phyloP scores from a whole-genome alignment of 192 early-diverging fungal species.

The Radiomyces spectabilis region DNA sequence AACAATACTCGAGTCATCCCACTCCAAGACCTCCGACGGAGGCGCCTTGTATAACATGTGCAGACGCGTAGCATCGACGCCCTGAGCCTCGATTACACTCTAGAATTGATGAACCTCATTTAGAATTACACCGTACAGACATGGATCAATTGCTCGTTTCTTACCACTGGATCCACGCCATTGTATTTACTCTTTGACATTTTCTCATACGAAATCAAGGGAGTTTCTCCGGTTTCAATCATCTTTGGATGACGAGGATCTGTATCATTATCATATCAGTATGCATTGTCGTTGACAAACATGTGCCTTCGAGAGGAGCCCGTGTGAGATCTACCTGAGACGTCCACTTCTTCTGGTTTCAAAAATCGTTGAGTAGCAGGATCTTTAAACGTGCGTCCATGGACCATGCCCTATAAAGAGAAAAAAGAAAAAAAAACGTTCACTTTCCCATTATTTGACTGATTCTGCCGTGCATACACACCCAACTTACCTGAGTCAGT shows the following conservation, averaged over 20 bases:
- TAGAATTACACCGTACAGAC: background rate
- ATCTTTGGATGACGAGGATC: constrained; percentile 45
- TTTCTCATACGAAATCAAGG: constrained; percentile 73
- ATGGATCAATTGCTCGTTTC: background rate
- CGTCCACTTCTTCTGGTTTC: constrained; percentile 64
- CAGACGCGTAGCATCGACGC: constrained; percentile 79
- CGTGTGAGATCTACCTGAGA: constrained; percentile 35
- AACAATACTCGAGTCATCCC: constrained; percentile 86
- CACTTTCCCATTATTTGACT: background rate
- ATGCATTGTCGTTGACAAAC: constrained; percentile 4
- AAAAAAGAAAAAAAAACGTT: background rate
- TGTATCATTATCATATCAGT: constrained; percentile 1
- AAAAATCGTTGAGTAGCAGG: constrained; percentile 67
- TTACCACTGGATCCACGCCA: constrained; percentile 76
- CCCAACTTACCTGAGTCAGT: constrained; percentile 61
- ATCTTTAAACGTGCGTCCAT: constrained; percentile 77
- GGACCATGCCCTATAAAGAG: constrained; percentile 78
- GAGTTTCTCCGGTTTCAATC: constrained; percentile 47
- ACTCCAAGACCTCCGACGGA: constrained; percentile 81
- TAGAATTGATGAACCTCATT: constrained; percentile 2
- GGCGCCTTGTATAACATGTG: constrained; percentile 85
- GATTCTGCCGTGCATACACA: too few species aligned
- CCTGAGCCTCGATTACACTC: constrained; percentile 52
- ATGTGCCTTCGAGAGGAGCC: too few species aligned
- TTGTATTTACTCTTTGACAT: constrained; percentile 98